Conservation (phyloP, 371 early-diverging fungal species). For the Mucor irregularis region DNA sequence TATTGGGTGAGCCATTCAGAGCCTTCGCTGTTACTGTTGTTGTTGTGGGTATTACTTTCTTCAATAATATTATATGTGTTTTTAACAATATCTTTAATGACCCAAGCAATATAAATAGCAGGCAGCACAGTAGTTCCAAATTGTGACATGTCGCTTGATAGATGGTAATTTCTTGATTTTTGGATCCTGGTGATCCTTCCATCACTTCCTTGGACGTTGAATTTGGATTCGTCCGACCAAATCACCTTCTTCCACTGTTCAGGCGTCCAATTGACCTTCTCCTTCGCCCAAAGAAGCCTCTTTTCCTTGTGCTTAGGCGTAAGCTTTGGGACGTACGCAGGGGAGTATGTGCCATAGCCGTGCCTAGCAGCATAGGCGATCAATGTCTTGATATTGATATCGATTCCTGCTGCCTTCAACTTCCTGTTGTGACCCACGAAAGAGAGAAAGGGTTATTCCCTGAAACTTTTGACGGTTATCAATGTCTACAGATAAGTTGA, state of each 20-base stretch:
- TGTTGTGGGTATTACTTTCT: conserved; percentile 18
- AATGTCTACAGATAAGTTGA: neutral
- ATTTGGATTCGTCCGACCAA: neutral
- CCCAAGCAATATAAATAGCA: conserved; percentile 9
- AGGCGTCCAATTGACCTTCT: neutral
- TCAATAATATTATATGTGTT: conserved; percentile 11
- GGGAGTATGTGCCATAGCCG: neutral
- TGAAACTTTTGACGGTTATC: neutral
- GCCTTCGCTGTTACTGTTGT: conserved; percentile 17
- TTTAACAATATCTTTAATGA: conserved; percentile 14
- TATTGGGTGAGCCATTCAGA: conserved; percentile 17
- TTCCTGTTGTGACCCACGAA: neutral
- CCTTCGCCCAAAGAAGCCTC: neutral
- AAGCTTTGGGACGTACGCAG: no score
- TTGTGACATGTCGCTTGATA: conserved; percentile 11
- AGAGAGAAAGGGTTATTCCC: neutral
- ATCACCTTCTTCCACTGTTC: neutral
- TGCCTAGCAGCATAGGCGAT: neutral
- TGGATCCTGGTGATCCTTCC: conserved; percentile 9
- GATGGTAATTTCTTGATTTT: conserved; percentile 12
- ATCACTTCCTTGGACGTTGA: neutral
- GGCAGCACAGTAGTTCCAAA: conserved; percentile 10
- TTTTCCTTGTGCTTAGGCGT: neutral
- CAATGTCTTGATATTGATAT: neutral
- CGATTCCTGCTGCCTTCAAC: neutral